Evolutionary conservation across 2,329 filamentous ascomycete genomes (phyloP), one percentile per base, ranked within the genome.

Genomic region (Stagonosporopsis cucurbitacearum): DNA sequence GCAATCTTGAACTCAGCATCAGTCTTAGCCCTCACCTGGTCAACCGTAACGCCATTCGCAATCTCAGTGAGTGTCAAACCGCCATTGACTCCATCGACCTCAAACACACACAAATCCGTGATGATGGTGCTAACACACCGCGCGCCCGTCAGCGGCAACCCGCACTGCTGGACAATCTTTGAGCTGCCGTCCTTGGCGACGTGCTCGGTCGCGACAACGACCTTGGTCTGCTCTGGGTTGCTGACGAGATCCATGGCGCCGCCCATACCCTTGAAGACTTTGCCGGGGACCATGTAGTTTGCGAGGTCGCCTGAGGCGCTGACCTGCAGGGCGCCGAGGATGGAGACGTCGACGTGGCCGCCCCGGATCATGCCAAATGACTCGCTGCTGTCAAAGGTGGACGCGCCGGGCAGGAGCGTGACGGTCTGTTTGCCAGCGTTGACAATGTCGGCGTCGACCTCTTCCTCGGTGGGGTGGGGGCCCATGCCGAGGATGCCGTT

Each of bases 401-500:
- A 83, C 2, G 92, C 92, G 43, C 92, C 92, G 4, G 88, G 87
- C 39, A 88, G 85, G 43, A 96, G 84, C 1, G 92, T 96, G 6
- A 96, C 92, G 1, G 92, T 96, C 81, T 96, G 91, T 79, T 96
- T 96, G 66, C 92, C 92, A 11, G 92, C 92, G 72, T 96, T 96
- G 82, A 96, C 93, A 42, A 96, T 84, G 76, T 96, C 92, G 1
- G 92, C 81, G 68, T 96, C 92, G 77, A 96, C 89, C 63, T 85
- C 75, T 36, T 90, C 90, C 77, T 90, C 75, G 8, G 73, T 72
- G 4, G 78, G 78, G 48, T 80, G 78, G 0, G 75, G 75, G 2
- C 78, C 78, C 62, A 80, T 75, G 45, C 78, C 78, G 2, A 80
- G 62, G 26, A 80, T 79, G 11, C 78, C 78, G 64, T 80, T 80